phyloP scores from a whole-genome alignment of 352 stramenopile species.

The Phytopythium mirpurense region DNA sequence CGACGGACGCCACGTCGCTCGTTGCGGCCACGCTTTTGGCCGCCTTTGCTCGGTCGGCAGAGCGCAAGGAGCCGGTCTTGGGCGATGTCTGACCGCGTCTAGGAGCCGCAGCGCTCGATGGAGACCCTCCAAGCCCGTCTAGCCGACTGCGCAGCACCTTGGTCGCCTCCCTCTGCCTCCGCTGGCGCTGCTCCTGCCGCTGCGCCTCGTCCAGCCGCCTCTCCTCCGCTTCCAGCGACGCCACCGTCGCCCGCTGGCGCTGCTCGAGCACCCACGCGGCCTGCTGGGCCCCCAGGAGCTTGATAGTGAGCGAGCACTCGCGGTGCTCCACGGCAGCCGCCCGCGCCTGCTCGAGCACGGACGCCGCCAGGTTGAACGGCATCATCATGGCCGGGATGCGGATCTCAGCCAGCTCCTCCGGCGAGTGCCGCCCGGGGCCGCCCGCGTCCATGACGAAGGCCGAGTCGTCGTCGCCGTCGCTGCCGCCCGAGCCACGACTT shows the following conservation, averaged over 20 bases:
- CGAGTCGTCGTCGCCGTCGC: conserved; percentile 15
- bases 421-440: conserved; percentile 11
- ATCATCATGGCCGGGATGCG: conserved; percentile 65
- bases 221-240: conserved; percentile 8
- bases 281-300: conserved; percentile 49
- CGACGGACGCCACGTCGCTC: neutral
- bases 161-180: conserved; percentile 31
- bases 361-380: conserved; percentile 27
- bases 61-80: neutral
- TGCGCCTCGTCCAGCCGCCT: conserved; percentile 31
- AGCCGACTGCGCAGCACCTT: conserved; percentile 52
- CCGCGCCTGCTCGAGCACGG: conserved; percentile 51
- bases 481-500: conserved; percentile 8
- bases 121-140: conserved; percentile 10
- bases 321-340: conserved; percentile 36
- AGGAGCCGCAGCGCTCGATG: neutral
- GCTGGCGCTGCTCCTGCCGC: conserved; percentile 9
- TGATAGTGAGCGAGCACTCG: conserved; percentile 40
- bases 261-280: conserved; percentile 46
- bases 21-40: neutral
- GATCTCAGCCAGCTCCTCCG: conserved; percentile 20
- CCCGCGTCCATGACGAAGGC: conserved; percentile 76
- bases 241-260: conserved; percentile 24
- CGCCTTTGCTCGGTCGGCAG: neutral
- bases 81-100: neutral